Conservation (phyloP, 768 basidiomycete species). For the Candolleomyces aberdarensis region DNA sequence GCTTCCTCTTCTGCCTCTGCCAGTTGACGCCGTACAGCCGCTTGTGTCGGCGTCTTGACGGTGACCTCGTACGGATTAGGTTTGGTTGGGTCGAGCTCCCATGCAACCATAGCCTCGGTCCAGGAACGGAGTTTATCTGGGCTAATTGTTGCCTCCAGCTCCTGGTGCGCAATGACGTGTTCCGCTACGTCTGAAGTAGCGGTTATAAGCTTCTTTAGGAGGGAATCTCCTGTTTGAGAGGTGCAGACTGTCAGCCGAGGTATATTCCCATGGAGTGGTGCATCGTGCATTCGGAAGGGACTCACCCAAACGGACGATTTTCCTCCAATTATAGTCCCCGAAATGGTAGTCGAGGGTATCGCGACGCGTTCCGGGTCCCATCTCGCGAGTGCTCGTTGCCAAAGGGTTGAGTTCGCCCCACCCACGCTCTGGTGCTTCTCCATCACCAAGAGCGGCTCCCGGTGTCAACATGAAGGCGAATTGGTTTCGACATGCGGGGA, state of each 20-base stretch:
- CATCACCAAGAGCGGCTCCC: conserved; percentile 30
- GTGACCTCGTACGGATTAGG: not conserved
- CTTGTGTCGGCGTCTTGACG: conserved; percentile 11
- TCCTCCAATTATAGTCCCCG: conserved; percentile 27
- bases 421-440: conserved; percentile 30
- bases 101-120: not conserved
- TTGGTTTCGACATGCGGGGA: conserved; percentile 15
- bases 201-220: not conserved
- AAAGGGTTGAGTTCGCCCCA: conserved; percentile 27
- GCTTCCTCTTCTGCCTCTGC: conserved; percentile 17
- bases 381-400: conserved; percentile 29
- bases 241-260: no score
- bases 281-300: not conserved
- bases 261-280: no score
- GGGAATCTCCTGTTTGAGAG: not conserved
- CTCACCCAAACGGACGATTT: conserved; percentile 17
- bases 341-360: conserved; percentile 27
- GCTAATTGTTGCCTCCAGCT: not conserved
- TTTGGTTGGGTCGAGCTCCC: not conserved
- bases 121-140: not conserved
- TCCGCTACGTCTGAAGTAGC: not conserved
- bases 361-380: conserved; percentile 30
- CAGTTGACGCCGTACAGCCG: conserved; percentile 19
- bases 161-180: not conserved
- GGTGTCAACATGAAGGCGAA: conserved; percentile 22